A percentile compares a stretch with the other conserved stretches of the same genome.
Evolutionary conservation across 148 eudicot genomes (phyloP).

Genomic region (Mesembryanthemum crystallinum): DNA sequence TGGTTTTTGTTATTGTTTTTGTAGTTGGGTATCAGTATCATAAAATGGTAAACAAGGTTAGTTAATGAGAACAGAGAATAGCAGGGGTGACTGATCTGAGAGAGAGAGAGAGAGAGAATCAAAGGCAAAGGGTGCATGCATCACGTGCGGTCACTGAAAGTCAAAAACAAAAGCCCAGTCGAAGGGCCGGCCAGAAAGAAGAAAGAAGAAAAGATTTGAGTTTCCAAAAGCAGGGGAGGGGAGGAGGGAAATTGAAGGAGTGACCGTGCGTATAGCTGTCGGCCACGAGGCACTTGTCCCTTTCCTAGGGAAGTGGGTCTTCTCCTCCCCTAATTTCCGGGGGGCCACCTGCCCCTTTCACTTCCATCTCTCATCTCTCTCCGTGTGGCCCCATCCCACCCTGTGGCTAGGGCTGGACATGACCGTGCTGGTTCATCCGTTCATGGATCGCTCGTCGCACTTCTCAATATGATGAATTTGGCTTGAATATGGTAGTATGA

Average conservation of each 20-base stretch:
- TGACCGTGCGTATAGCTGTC: constrained; percentile 33
- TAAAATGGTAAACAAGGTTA: constrained; percentile 12
- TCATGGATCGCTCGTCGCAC: too few species aligned
- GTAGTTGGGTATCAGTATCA: not conserved
- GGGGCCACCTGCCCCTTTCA: constrained; percentile 10
- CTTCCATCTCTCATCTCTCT: too few species aligned
- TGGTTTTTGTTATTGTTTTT: constrained; percentile 1
- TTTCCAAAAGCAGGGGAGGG: too few species aligned
- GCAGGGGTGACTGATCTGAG: constrained; percentile 7
- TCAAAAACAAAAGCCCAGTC: constrained; percentile 1
- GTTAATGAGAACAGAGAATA: constrained; percentile 10
- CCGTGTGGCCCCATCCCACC: too few species aligned
- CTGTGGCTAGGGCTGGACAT: too few species aligned
- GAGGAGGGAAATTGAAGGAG: not conserved
- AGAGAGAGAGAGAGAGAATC: not conserved
- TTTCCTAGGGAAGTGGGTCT: not conserved
- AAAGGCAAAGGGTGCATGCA: not conserved
- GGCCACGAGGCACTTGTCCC: constrained; percentile 35
- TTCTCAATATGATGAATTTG: too few species aligned
- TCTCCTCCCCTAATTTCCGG: not conserved
- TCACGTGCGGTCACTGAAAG: constrained; percentile 29
- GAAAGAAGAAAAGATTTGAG: too few species aligned
- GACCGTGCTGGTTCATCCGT: too few species aligned
- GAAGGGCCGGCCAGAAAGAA: too few species aligned
- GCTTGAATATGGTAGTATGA: too few species aligned